Conservation (phyloP, 352 stramenopile species). For the Phytophthora multivora region DNA sequence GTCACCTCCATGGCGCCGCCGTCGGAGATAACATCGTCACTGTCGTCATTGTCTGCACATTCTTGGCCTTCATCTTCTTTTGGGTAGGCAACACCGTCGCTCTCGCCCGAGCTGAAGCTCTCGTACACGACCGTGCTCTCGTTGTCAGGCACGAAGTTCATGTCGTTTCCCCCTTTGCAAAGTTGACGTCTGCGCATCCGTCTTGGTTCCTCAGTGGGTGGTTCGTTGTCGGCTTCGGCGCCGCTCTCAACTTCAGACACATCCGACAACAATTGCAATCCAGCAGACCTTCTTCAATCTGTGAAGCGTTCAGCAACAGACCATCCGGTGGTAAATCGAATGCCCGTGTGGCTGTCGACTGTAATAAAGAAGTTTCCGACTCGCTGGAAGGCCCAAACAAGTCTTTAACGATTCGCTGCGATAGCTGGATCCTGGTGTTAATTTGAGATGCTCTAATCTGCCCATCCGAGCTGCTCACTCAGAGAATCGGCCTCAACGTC, state of each 20-base stretch:
- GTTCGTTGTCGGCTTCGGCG: no score
- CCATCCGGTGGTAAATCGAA: slow-evolving; percentile 11
- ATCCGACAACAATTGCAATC: background rate
- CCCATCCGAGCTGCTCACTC: background rate
- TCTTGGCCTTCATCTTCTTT: background rate
- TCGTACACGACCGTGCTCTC: slow-evolving; percentile 3
- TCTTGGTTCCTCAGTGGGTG: background rate
- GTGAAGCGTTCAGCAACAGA: background rate
- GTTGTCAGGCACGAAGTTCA: background rate
- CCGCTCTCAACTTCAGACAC: background rate
- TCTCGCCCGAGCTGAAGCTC: background rate
- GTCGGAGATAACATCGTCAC: background rate
- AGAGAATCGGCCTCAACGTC: background rate
- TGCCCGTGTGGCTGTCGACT: slow-evolving; percentile 5
- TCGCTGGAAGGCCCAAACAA: slow-evolving; percentile 6
- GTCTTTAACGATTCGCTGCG: background rate
- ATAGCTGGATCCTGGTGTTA: slow-evolving; percentile 13
- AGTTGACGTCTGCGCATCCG: no score
- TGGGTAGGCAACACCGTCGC: background rate
- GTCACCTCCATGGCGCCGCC: background rate
- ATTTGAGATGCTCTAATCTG: slow-evolving; percentile 5
- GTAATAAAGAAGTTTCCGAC: slow-evolving; percentile 5
- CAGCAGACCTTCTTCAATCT: background rate
- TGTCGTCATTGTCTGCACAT: background rate
- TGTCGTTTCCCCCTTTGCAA: background rate